Evolutionary conservation across 75 land plant genomes (phyloP), one percentile per base, ranked within the genome.

Genomic region (Gnetum montanum): DNA sequence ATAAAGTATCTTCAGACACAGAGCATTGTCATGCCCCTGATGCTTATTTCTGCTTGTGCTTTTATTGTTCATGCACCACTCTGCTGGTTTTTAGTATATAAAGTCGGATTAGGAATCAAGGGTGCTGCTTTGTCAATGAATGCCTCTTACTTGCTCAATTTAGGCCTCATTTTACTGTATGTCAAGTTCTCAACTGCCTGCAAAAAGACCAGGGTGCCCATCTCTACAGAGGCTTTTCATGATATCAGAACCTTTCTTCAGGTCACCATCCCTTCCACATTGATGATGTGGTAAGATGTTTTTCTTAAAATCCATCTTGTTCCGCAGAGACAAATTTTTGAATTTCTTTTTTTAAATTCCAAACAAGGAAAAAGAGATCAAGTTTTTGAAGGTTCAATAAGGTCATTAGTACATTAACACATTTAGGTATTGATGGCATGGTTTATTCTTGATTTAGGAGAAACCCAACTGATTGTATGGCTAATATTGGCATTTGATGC

Each of bases 211-310:
- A 77, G 85, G 81, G 59, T 60, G 18, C 68, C 82, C 2, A 78
- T 83, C 53, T 64, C 88, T 10, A 60, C 37, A 46, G 79, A 87
- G 46, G 80, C 93, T 16, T 73, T 86, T 5, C 47, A 56, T 36
- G 83, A 74, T 57, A 18, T 87, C 2, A 18, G 25, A 4, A 43
- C 38, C 7, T 84, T 83, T 60, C 41, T 87, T n/a, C 67, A 26
- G 52, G 78, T 91, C 27, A n/a, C 85, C 1, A 34, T 84, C 49
- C 88, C 85, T 30, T 83, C 93, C 12, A 79, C 78, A 25, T 27
- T 75, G 20, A 91, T 91, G 93, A 62, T 88, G n/a, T 87, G 93
- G 92, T 90, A 80, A 19, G 8, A 33, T 7, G 18, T 19, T n/a
- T n/a, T n/a, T n/a, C n/a, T n/a, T n/a, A n/a, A n/a, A n/a, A n/a